Evolutionary conservation across 1,284 basidiomycete species (phyloP).

Genomic region (Naganishia albida): DNA sequence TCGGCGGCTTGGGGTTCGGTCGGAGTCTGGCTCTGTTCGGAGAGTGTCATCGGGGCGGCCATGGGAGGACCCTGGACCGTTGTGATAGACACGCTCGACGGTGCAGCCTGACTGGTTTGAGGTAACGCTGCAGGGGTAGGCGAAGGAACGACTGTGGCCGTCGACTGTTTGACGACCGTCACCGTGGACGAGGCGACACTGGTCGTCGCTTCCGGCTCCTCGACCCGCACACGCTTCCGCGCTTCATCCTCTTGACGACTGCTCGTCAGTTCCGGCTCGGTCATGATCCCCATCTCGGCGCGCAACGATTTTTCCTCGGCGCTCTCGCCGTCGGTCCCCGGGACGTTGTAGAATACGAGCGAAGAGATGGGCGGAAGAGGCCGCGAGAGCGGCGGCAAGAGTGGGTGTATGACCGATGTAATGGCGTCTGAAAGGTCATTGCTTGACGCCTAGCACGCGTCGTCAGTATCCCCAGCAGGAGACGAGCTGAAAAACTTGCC

Average conservation of each 20-base stretch:
- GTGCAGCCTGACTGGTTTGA: not conserved
- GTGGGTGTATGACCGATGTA: slow-evolving; percentile 28
- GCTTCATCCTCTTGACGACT: slow-evolving; percentile 3
- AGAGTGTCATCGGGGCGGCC: not conserved
- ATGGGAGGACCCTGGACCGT: not conserved
- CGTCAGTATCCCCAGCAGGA: not conserved
- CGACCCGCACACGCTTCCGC: slow-evolving; percentile 1
- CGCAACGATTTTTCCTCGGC: slow-evolving; percentile 26
- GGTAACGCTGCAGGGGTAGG: not conserved
- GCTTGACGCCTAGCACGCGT: not conserved
- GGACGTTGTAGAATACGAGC: slow-evolving; percentile 28
- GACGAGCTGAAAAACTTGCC: slow-evolving; percentile 6
- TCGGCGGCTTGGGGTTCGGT: not conserved
- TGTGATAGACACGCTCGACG: not conserved
- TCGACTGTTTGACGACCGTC: not conserved
- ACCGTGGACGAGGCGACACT: not conserved
- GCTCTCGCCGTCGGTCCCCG: slow-evolving; percentile 10
- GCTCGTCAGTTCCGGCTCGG: slow-evolving; percentile 5
- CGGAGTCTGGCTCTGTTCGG: not conserved
- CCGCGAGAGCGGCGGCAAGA: slow-evolving; percentile 31
- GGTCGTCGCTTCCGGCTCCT: not conserved
- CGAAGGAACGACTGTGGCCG: not conserved
- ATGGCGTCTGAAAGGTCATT: slow-evolving; percentile 12
- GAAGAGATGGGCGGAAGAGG: slow-evolving; percentile 30
- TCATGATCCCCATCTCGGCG: slow-evolving; percentile 26